Base-by-base conservation (phyloP, 306 rosid genomes). In the Alnus glutinosa region DNA sequence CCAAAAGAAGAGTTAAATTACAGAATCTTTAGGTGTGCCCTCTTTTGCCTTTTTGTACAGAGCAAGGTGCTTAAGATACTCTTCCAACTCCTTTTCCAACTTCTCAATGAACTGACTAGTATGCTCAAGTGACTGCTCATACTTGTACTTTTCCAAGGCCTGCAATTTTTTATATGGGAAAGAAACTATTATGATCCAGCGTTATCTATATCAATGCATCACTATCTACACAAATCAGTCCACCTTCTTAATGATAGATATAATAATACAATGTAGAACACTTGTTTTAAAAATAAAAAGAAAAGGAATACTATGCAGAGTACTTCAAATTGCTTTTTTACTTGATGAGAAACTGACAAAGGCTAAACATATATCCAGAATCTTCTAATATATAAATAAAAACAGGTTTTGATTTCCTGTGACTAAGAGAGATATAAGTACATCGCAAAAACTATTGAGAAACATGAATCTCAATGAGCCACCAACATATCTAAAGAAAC, bases 101-200 rank as follows among this genome's bases (percentile, higher is more conserved):
- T 79, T 92, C 75, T 94, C 97, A 82, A 90, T 87, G 83, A 94
- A 94, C 81, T 90, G 92, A 73, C 98, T 90, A 59, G 97, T 88
- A 82, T 92, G 97, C 80, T 94, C 94, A 75, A 92, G 96, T 42
- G 96, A 92, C 77, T 92, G 96, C 79, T 82, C 87, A 44, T 84
- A 92, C 82, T 39, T 86, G 73, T 86, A 92, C 78, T 89, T 94
- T 80, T 89, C 94, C 87, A 94, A 80, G 70, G 97, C 96, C 97
- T 90, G 84, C 67, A 89, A 83, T 71, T 82, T 76, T 86, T 15
- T 47, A 39, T 18, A 63, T 44, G 55, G 13, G 32, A 72, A 12
- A 42, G 34, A 73, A 70, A 73, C 34, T 59, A 61, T 49, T 76
- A 78, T 72, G 54, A 19, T 67, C 0, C 32, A 7, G 51, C 13